Evolutionary conservation across 225 moss, liverwort and hornwort species (phyloP), one percentile per base, ranked within the genome.

Genomic region (Straminergon stramineum): DNA sequence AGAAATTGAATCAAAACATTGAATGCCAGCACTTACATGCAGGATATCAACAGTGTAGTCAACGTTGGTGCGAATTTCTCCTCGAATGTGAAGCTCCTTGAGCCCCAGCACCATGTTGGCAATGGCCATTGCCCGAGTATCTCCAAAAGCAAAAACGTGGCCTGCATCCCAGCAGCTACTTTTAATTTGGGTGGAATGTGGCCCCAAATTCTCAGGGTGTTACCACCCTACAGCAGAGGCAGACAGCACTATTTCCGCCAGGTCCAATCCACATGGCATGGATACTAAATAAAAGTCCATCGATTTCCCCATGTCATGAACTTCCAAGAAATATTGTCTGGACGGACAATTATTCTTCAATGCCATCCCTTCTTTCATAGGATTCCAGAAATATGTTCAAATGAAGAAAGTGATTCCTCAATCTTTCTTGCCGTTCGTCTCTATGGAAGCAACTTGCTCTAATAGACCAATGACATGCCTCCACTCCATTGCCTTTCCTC

Each of bases 91-190:
- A 77, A 99, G 97, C 90, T 99, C 99, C 91, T 97, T 99, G 73
- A 99, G 91, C 45, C 99, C 99, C 65, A 99, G 96, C 83, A 97
- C 99, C 96, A 99, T 99, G 87, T 99, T 99, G 32, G 97, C 99
- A 81, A 99, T 99, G 71, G 99, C 99, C 87, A 92, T 92, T 21
- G 95, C 84, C 37, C 99, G 96, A 12, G 97, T 97, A 41, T 97
- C 99, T 81, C 99, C 99, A 89, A 85, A 93, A 43, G 99, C 99
- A 91, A 99, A 99, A 45, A 97, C 96, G 88, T 99, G 99, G 22
- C 99, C 99, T 99, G 90, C 68, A 91, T 84, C 16, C 73, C 80
- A 83, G 43, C 48, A 90, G 28, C 75, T 81, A 51, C 32, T 69
- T 65, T 34, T 87, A 70, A 53, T 53, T 74, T 31, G 61, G 60